Base-by-base conservation (phyloP, 2,329 filamentous ascomycete species). In the Aspergillus hortae region DNA sequence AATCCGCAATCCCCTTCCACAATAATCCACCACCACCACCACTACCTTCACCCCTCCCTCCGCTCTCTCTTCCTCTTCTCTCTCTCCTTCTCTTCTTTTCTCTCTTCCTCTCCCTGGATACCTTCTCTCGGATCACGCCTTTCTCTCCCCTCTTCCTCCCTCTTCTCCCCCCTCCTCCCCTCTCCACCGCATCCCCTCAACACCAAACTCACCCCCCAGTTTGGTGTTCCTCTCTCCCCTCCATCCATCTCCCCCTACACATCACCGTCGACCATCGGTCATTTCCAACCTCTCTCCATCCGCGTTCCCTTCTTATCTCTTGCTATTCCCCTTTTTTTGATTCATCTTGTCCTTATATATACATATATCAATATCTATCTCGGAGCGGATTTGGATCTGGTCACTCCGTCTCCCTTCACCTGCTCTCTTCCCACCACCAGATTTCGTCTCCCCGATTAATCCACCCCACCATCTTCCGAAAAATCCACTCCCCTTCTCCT, bases 21-120 rank as follows among this genome's bases (percentile, higher is more conserved):
- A 27, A 27, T 27, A 27, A 27, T 27, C 25, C 25, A 27, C 25
- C 25, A 27, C 15, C 35, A n/a, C 15, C 35, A 38, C 15, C n/a
- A n/a, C n/a, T 11, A 38, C 15, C 11, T 5, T n/a, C 35, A n/a
- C 14, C 46, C 46, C 42, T 33, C 33, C 33, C 48, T 46, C 25
- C 9, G 25, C 25, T 27, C 25, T 27, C 25, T 27, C 25, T 27
- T 6, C 3, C 3, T 10, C 25, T 46, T 42, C 36, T 35, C 33
- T 46, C 38, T 46, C 54, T 21, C 43, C 36, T 15, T 14, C 41
- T n/a, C n/a, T n/a, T n/a, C n/a, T n/a, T n/a, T n/a, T n/a, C n/a
- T n/a, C n/a, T n/a, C n/a, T n/a, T n/a, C n/a, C n/a, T n/a, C n/a
- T n/a, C n/a, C n/a, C n/a, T n/a, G n/a, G n/a, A n/a, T n/a, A n/a